Percentiles rank a stretch among this genome's conserved stretches.
Evolutionary conservation across 768 basidiomycete species (phyloP).

Genomic region (Pleurotus tuoliensis): DNA sequence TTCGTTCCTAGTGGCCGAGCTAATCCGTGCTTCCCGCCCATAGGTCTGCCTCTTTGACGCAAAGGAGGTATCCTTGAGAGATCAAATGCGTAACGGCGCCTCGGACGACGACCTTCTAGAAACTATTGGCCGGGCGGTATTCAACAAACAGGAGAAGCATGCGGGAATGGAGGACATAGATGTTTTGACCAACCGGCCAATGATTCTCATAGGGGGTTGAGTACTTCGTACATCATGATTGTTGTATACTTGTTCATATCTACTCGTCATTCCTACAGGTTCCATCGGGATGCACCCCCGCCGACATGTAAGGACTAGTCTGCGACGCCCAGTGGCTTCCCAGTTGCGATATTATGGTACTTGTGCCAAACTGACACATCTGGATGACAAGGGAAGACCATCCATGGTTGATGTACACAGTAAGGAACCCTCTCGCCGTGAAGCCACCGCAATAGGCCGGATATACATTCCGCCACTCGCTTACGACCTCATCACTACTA

Average conservation of each 20-base stretch:
- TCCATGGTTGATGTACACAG: constrained; percentile 79
- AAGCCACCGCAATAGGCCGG: constrained; percentile 70
- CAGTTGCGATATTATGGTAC: constrained; percentile 22
- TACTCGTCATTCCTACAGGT: neutral
- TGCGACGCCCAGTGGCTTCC: constrained; percentile 14
- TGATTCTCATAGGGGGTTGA: constrained; percentile 96
- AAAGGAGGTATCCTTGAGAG: constrained; percentile 78
- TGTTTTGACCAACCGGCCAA: constrained; percentile 73
- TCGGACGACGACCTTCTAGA: constrained; percentile 58
- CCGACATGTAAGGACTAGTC: neutral
- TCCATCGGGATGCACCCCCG: neutral
- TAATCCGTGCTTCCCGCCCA: neutral
- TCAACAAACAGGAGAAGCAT: constrained; percentile 75
- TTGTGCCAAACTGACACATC: constrained; percentile 53
- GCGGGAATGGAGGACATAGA: constrained; percentile 82
- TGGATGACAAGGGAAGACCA: constrained; percentile 67
- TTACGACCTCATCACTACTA: constrained; percentile 56
- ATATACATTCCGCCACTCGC: constrained; percentile 67
- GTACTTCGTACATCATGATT: constrained; percentile 27
- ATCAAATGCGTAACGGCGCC: constrained; percentile 63
- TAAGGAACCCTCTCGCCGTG: constrained; percentile 59
- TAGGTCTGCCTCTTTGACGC: constrained; percentile 88
- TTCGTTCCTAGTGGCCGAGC: no score
- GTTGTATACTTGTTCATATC: neutral
- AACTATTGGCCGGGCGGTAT: constrained; percentile 62